Percentiles rank a stretch among this genome's conserved stretches.
Conservation (phyloP, 257 asterid species). For the Solanum tacnaense region DNA sequence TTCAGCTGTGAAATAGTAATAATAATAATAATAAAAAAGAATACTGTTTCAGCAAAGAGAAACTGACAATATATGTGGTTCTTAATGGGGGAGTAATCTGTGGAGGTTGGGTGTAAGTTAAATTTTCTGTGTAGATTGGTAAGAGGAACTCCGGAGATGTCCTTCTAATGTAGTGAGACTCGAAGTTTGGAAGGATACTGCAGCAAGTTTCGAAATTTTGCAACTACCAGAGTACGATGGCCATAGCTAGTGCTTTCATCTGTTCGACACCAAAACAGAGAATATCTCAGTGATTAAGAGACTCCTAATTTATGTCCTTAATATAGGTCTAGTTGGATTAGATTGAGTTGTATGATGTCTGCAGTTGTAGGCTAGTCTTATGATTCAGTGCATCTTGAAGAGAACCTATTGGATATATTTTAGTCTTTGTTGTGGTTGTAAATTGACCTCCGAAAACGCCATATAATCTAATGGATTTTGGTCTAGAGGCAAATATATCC, state of each 20-base stretch:
- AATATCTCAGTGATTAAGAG: not conserved
- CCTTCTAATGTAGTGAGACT: too few species aligned
- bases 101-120: not conserved
- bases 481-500: not conserved
- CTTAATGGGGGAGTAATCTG: not conserved
- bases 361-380: not conserved
- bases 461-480: not conserved
- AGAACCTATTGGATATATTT: not conserved
- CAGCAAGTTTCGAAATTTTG: not conserved
- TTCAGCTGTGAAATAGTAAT: not conserved
- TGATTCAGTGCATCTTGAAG: not conserved
- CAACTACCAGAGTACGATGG: not conserved
- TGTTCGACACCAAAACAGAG: not conserved
- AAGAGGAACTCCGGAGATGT: not conserved
- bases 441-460: not conserved
- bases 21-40: too few species aligned
- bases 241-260: not conserved
- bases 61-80: not conserved
- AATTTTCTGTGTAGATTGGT: not conserved
- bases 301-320: not conserved
- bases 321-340: not conserved
- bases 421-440: not conserved
- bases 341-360: not conserved
- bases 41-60: not conserved
- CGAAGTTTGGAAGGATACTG: not conserved